Evolutionary conservation across 1,139 yeast genomes (phyloP).

Genomic region (Geotrichum citri-aurantii): DNA sequence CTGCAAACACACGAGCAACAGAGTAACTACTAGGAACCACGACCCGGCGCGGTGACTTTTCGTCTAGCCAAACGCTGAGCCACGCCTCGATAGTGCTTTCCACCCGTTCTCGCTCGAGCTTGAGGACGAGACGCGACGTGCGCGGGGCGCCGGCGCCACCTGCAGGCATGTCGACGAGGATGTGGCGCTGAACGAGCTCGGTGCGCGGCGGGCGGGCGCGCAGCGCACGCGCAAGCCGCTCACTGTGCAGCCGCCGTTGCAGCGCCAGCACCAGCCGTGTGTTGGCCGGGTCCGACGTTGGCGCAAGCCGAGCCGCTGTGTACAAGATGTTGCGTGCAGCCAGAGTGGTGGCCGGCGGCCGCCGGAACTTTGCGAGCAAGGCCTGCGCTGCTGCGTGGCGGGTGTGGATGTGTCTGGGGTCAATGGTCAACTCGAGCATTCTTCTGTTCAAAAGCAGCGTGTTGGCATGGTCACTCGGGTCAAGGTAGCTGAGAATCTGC

Average conservation of each 20-base stretch:
- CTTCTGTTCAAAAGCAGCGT: constrained; percentile 23
- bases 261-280: constrained; percentile 24
- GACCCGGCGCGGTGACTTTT: not conserved
- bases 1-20: not conserved
- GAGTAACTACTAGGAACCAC: not conserved
- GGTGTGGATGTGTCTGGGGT: constrained; percentile 23
- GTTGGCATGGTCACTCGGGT: constrained; percentile 27
- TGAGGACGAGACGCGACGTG: constrained; percentile 7
- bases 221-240: constrained; percentile 25
- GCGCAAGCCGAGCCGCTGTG: constrained; percentile 27
- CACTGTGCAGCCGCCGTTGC: constrained; percentile 26
- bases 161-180: constrained; percentile 3
- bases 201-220: constrained; percentile 25
- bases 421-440: constrained; percentile 27
- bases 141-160: not conserved
- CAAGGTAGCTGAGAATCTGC: constrained; percentile 25
- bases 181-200: constrained; percentile 26
- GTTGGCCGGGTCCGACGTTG: constrained; percentile 25
- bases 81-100: constrained; percentile 19
- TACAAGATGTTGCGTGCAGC: constrained; percentile 27
- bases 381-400: constrained; percentile 24
- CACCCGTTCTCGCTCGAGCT: constrained; percentile 26
- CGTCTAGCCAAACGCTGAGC: not conserved
- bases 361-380: constrained; percentile 16
- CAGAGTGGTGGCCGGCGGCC: constrained; percentile 28